Evolutionary conservation across 2,329 filamentous ascomycete genomes (phyloP).

Genomic region (Ceratocystis diversiconidia): DNA sequence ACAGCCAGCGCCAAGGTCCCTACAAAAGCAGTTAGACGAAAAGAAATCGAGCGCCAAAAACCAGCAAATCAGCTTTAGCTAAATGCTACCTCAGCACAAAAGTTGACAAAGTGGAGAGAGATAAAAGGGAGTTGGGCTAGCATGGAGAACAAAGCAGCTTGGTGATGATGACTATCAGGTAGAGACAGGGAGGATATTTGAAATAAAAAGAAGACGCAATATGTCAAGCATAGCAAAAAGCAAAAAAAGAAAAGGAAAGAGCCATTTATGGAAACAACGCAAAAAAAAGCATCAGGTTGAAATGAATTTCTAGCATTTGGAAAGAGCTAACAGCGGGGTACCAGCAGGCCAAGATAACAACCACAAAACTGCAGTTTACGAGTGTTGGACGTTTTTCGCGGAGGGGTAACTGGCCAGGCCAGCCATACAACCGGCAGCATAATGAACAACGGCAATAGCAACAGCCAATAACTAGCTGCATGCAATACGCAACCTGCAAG

Average conservation of each 20-base stretch:
- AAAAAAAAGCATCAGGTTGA: neutral
- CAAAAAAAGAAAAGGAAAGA: neutral
- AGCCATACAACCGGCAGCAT: neutral
- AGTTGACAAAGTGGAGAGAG: neutral
- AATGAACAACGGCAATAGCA: no score
- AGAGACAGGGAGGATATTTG: neutral
- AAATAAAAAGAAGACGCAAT: neutral
- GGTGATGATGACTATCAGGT: neutral
- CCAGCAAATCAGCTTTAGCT: slow-evolving; percentile 1
- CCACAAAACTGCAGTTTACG: neutral
- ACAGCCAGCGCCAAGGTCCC: neutral
- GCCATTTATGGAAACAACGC: neutral
- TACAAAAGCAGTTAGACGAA: neutral
- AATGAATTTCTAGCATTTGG: neutral
- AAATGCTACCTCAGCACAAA: neutral
- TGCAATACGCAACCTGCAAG: no score
- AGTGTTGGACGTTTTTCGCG: neutral
- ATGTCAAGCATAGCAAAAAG: neutral
- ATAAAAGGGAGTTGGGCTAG: neutral
- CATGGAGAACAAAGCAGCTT: neutral
- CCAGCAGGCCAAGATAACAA: neutral
- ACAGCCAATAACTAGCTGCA: no score
- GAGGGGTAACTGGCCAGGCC: neutral
- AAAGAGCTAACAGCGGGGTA: slow-evolving; percentile 2
- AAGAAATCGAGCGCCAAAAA: neutral